Evolutionary conservation across 2,329 filamentous ascomycete genomes (phyloP), one percentile per base, ranked within the genome.

Genomic region (Aspergillus alliaceus): DNA sequence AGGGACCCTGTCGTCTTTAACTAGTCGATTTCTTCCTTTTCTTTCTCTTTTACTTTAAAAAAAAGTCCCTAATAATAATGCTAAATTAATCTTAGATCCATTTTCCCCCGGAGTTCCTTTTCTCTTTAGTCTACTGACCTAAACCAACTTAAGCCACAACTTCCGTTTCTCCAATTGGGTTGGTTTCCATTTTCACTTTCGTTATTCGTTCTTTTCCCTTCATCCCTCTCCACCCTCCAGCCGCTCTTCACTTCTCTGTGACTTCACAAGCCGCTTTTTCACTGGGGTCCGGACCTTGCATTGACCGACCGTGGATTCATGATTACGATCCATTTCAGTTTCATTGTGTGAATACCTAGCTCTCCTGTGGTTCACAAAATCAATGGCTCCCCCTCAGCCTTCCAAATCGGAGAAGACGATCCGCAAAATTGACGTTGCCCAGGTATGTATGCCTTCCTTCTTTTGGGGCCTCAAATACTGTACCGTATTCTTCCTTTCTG

Each of bases 361-460:
- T 24, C 32, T 51, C 15, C 32, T 57, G 22, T 48, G 44, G 32
- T 65, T 51, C 54, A 57, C n/a, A 39, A 51, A 63, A 59, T 58
- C 59, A 65, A 75, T 75, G 73, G 61, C 68, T 56, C 61, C 69
- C 40, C 64, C 63, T 35, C 69, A 67, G 55, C 68, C 71, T 51
- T 65, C 65, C 50, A 72, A 69, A 51, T 69, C 70, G 40, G 72
- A 75, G 62, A 73, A 72, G 63, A 70, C 73, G 6, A 71, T 75
- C 61, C 73, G 72, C 54, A 76, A 76, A 66, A 73, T 76, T 49
- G 74, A 76, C 62, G 72, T 76, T 58, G 72, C 73, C 32, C 73
- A 76, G 68, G 74, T 76, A 67, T 64, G 72, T 59, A 40, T 18
- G 11, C 25, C 5, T 15, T 22, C 20, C 18, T 25, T 6, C 35